Evolutionary conservation across 768 basidiomycete species (phyloP).

Genomic region (Sarcodon aspratus): DNA sequence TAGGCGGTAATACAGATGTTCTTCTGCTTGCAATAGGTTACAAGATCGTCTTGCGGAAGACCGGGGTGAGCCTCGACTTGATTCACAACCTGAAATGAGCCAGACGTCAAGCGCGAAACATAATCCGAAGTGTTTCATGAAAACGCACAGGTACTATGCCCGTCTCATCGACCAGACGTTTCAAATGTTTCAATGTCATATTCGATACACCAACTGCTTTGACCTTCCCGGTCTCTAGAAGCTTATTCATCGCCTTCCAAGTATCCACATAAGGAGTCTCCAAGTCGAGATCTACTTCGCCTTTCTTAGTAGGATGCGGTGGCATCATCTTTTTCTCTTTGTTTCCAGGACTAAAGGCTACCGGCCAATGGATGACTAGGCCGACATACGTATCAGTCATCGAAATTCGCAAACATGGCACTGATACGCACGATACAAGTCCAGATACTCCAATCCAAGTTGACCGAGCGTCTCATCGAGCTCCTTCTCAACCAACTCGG

Average conservation of each 20-base stretch:
- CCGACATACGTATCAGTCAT: too few species aligned
- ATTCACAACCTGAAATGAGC: conserved; percentile 54
- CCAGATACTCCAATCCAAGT: conserved; percentile 61
- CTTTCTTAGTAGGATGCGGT: conserved; percentile 28
- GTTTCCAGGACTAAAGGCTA: conserved; percentile 48
- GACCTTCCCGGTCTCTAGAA: conserved; percentile 16
- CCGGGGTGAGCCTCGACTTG: conserved; percentile 69
- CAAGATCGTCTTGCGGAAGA: conserved; percentile 47
- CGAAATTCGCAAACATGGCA: too few species aligned
- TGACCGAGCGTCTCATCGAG: conserved; percentile 55
- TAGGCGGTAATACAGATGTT: conserved; percentile 60
- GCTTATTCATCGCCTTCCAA: conserved; percentile 24
- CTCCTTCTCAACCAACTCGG: conserved; percentile 55
- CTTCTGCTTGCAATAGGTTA: conserved; percentile 40
- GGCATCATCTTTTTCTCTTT: conserved; percentile 38
- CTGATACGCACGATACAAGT: conserved; percentile 35
- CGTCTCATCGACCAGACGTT: conserved; percentile 18
- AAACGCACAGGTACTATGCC: conserved; percentile 31
- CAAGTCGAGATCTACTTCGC: conserved; percentile 43
- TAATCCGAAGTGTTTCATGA: conserved; percentile 21
- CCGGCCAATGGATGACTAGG: conserved; percentile 72
- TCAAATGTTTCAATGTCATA: background rate
- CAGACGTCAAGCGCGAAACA: conserved; percentile 30
- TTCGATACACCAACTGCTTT: background rate
- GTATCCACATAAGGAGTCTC: conserved; percentile 37